Evolutionary conservation across 1,139 yeast genomes (phyloP).

Genomic region (Lipomyces yarrowii): DNA sequence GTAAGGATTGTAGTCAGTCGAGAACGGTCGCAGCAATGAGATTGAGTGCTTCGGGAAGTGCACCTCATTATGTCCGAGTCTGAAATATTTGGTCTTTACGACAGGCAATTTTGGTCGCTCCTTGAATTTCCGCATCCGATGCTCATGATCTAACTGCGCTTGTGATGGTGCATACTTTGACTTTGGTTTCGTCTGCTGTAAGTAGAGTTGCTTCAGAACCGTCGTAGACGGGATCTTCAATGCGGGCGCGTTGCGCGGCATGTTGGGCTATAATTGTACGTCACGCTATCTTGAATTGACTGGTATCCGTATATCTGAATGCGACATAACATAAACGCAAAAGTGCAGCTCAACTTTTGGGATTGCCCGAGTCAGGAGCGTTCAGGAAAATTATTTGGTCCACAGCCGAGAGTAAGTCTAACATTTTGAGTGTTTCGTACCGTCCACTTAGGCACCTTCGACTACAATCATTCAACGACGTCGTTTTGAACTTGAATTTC

Average conservation of each 20-base stretch:
- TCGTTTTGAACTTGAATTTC: too few relatives aligned
- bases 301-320: not conserved
- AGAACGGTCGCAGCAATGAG: slow-evolving; percentile 33
- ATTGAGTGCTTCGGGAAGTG: slow-evolving; percentile 34
- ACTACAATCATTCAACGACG: not conserved
- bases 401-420: too few relatives aligned
- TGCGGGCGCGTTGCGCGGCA: slow-evolving; percentile 12
- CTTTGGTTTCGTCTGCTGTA: slow-evolving; percentile 20
- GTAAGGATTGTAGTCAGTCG: slow-evolving; percentile 33
- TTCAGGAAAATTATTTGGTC: too few relatives aligned
- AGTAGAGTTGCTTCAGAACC: slow-evolving; percentile 21
- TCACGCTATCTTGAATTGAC: not conserved
- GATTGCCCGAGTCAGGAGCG: too few relatives aligned
- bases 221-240: slow-evolving; percentile 22
- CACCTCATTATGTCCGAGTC: slow-evolving; percentile 34
- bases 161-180: slow-evolving; percentile 19
- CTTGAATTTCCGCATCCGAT: slow-evolving; percentile 8
- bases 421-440: not conserved
- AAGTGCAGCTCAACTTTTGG: not conserved
- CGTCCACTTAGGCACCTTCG: too few relatives aligned
- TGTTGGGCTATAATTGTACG: not conserved
- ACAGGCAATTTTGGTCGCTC: slow-evolving; percentile 18
- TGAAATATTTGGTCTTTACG: slow-evolving; percentile 28
- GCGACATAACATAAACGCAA: not conserved
- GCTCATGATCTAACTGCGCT: slow-evolving; percentile 19